Base-by-base conservation (phyloP, 768 basidiomycete genomes). In the Hortiboletus campestris region DNA sequence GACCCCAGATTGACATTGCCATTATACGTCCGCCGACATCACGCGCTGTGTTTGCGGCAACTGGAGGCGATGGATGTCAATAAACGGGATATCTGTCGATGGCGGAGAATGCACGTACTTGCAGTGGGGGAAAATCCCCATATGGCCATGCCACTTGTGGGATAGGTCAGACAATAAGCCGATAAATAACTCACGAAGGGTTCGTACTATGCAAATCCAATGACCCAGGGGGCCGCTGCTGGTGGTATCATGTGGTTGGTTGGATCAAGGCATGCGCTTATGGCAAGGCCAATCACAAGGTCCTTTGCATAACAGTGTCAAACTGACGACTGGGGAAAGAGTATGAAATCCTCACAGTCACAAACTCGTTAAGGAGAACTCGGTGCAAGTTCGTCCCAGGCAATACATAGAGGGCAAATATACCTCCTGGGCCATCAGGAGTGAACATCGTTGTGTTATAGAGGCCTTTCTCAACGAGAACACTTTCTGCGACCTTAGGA, bases 11-110 rank as follows among this genome's bases (percentile, higher is more conserved):
- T 4, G 84, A 75, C 69, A 89, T 64, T 1, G 77, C 80, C 60
- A 80, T 78, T n/a, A 88, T 57, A 16, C 86, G 81, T 5, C 78
- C 83, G 19, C 86, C 87, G 41, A 89, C 29, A 65, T 89, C 87
- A 63, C 87, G 84, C 29, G 86, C 85, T 4, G 84, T 70, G 67
- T 89, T 89, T 34, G 85, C 75, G 14, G 84, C 76, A 43, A 89
- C 80, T 83, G 53, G 10, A 56, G 31, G 6, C 43, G 44, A 20
- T 35, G 14, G 44, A 43, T 5, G 17, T 53, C 22, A 57, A 35
- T 14, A 35, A 46, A 4, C 14, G 6, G 5, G 10, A 32, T 40
- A 42, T 22, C 22, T n/a, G 16, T 32, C 22, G 22, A 42, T 39
- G n/a, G 42, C 16, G 28, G 35, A 55, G 9, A 47, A 34, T 38